Evolutionary conservation across 768 basidiomycete species (phyloP).

Genomic region (Suillus occidentalis): DNA sequence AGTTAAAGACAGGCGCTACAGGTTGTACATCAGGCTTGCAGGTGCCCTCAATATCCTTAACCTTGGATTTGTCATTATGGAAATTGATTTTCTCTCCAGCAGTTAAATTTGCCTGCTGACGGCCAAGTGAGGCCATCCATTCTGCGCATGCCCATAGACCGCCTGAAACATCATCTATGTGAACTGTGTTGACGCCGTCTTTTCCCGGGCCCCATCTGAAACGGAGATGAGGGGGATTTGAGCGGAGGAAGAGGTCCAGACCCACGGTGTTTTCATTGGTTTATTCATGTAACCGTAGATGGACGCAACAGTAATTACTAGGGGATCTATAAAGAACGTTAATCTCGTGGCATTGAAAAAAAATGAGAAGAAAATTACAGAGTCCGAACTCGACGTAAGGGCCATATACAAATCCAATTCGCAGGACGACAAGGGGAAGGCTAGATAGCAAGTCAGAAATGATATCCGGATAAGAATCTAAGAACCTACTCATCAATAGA

Average conservation of each 20-base stretch:
- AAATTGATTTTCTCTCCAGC: conserved; percentile 70
- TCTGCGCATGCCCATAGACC: conserved; percentile 72
- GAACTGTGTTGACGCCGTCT: conserved; percentile 72
- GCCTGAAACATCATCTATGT: conserved; percentile 77
- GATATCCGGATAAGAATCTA: neutral
- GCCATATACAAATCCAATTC: conserved; percentile 77
- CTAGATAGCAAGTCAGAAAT: conserved; percentile 38
- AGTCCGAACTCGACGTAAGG: conserved; percentile 75
- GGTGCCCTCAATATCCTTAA: conserved; percentile 63
- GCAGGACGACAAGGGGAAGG: conserved; percentile 77
- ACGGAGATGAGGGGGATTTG: conserved; percentile 11
- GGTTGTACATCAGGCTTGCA: conserved; percentile 54
- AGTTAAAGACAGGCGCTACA: conserved; percentile 78
- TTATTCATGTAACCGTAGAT: conserved; percentile 83
- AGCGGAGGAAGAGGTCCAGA: conserved; percentile 4
- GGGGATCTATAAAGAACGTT: conserved; percentile 49
- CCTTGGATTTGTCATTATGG: conserved; percentile 67
- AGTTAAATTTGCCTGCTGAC: conserved; percentile 57
- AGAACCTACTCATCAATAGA: conserved; percentile 65
- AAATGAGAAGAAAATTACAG: conserved; percentile 37
- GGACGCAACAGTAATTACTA: conserved; percentile 71
- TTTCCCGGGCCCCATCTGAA: conserved; percentile 78
- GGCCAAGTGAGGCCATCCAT: conserved; percentile 70
- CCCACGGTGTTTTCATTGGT: conserved; percentile 81
- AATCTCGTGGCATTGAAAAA: conserved; percentile 16